Base-by-base conservation (phyloP, 148 eudicot species). In the Bassia scoparia region DNA sequence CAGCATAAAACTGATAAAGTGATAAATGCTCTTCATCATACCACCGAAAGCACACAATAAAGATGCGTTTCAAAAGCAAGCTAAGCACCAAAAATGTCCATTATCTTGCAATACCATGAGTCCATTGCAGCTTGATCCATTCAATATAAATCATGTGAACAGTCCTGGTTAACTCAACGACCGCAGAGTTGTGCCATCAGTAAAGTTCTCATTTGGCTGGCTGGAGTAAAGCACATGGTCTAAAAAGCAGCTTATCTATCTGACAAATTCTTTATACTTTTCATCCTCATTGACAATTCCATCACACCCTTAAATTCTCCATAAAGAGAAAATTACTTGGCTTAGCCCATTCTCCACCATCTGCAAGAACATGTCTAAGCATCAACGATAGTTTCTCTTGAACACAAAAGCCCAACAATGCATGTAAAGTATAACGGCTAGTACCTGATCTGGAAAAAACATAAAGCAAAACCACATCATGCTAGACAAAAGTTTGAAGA, bases 251-350 rank as follows among this genome's bases (percentile, higher is more conserved):
- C 81, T 92, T 90, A 84, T 79, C 84, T 89, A 50, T 86, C 86
- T 0, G 87, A 73, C 70, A 93, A 74, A 71, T 76, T 82, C 75
- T 48, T 49, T n/a, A 93, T n/a, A 61, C 0, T 67, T 76, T n/a
- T 87, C 91, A 33, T 87, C 81, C 79, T 74, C 86, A 21, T 90
- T 38, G 97, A 92, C 81, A 90, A 76, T 76, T 90, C 98, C 97
- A 93, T 85, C 17, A 93, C 79, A 93, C 95, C 81, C 88, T 93
- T n/a, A n/a, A 71, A 93, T 89, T 82, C 98, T 89, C 83, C 81
- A 86, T 67, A 84, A 93, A 0, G 95, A 81, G n/a, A 15, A 89
- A 87, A 79, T 76, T 84, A 78, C 98, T 93, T 3, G 98, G 95
- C 78, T 78, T 54, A 87, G 92, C 33, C 98, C 90, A 63, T 89